Evolutionary conservation across 208 protist genomes (phyloP), one percentile per base, ranked within the genome.

Genomic region (Acanthamoeba triangularis): DNA sequence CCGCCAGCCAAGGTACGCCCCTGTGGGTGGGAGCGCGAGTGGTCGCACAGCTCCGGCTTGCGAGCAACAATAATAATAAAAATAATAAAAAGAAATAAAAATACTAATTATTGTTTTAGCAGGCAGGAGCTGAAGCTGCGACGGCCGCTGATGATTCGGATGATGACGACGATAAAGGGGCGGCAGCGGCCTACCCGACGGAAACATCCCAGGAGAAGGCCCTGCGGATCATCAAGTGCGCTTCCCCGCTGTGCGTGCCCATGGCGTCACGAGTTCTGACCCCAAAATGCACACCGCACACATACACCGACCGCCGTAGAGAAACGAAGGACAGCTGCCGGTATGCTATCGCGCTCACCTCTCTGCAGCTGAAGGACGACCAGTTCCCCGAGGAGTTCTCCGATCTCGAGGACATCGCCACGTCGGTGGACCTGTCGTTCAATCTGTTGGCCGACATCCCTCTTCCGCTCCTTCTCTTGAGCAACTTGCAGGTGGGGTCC

Each of bases 351-450:
- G 69, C 69, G 35, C 69, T 78, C 11, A 78, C 69, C 8, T 78
- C 69, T 3, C 69, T 78, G n/a, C 69, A 78, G 69, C 69, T 78
- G 18, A 28, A 78, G 33, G 69, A 78, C 28, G 30, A 14, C 3
- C 69, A 78, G 69, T 44, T 78, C 35, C 69, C 69, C 13, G 69
- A 78, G 69, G 69, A 78, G 10, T 47, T 78, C 28, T 78, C 69
- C 13, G 69, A 78, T 3, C 69, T 78, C 11, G 69, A 78, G 30
- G 69, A 78, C 69, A 37, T 78, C 35, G 69, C 28, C 16, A 47
- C 35, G 69, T 78, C 69, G 69, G 69, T 78, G 6, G 69, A 78
- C 37, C 69, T 78, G 18, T 78, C 69, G 8, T 78, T 78, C 69
- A 78, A 78, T 37, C 35, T 78, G 69, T 16, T 78, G 11, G 69